Percentiles rank a stretch among this genome's conserved stretches.
phyloP scores from a whole-genome alignment of 2,329 filamentous ascomycete genomes.

The Colletotrichum caudatum region DNA sequence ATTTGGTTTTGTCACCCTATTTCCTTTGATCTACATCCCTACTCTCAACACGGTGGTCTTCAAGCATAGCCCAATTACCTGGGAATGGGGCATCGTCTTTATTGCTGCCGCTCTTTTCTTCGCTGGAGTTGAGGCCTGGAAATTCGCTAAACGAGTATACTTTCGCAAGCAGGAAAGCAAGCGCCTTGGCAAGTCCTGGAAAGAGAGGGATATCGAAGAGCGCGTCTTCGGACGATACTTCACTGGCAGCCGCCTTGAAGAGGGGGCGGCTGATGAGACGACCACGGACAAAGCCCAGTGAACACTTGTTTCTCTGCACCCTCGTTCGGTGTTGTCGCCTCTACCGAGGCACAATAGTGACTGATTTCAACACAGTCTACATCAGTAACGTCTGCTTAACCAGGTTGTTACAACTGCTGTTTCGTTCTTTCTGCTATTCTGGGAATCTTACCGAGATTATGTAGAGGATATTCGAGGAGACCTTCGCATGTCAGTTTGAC shows the following conservation, averaged over 20 bases:
- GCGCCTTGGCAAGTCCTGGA: slow-evolving; percentile 23
- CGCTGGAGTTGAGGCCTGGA: slow-evolving; percentile 62
- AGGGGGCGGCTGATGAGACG: neutral
- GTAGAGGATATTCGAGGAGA: too few species aligned
- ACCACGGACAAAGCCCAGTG: neutral
- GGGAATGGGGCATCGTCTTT: slow-evolving; percentile 65
- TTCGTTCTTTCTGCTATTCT: too few species aligned
- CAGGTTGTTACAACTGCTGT: too few species aligned
- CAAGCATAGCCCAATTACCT: slow-evolving; percentile 56
- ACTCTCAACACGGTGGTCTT: slow-evolving; percentile 63
- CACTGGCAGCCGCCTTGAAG: neutral
- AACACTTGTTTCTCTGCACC: too few species aligned
- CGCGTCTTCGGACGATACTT: slow-evolving; percentile 32
- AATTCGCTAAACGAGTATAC: slow-evolving; percentile 58
- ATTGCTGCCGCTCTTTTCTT: slow-evolving; percentile 61
- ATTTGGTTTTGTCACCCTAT: slow-evolving; percentile 50
- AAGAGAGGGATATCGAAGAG: slow-evolving; percentile 35
- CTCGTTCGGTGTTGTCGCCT: too few species aligned
- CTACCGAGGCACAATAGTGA: too few species aligned
- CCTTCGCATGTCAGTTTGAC: too few species aligned
- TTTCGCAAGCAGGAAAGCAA: slow-evolving; percentile 33
- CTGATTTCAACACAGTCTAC: too few species aligned
- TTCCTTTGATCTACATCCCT: slow-evolving; percentile 60
- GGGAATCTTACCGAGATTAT: too few species aligned
- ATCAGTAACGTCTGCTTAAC: too few species aligned